Base-by-base conservation (phyloP, 805 yeast species). In the Wickerhamiella siamensis region DNA sequence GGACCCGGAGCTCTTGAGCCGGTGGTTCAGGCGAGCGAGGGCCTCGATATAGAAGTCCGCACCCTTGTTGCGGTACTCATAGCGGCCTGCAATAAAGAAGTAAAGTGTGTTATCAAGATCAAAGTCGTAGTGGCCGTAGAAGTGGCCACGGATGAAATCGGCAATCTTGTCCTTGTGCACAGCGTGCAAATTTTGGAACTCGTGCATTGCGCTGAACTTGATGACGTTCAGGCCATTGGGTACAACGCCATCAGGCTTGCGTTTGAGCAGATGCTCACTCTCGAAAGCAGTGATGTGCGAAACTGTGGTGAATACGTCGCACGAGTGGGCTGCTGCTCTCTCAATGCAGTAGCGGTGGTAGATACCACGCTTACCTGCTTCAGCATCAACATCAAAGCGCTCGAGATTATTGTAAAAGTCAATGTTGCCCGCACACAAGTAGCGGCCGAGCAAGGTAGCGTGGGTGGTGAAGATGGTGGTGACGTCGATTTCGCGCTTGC, bases 231-330 rank as follows among this genome's bases (percentile, higher is more conserved):
- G 70, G 19, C 98, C 98, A 59, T 88, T 88, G 42, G 98, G 98
- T 57, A 91, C 72, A 18, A 88, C 96, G 3, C 98, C 98, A 58
- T 88, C 98, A 1, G 98, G 98, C 61, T 88, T 87, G 49, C 98
- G 74, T 57, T 88, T 91, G 51, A 88, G 70, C 61, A 88, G 68
- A 60, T 87, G 93, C 64, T 88, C 97, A 5, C 88, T 69, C 62
- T 88, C 98, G 57, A 75, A 82, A 2, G 97, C 97, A n/a, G 98
- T 88, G 53, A 88, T 91, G 57, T 88, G 94, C 9, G 95, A 83
- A 9, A 88, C 98, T 0, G 98, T 91, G 31, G 98, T 88, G 66
- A 88, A 88, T 18, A 88, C 98, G 60, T 88, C 98, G 5, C 94
- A 84, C 12, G 91, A 72, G 59, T 88, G 97, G 15, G 95, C 86